phyloP scores from a whole-genome alignment of 129 eudicot species.

The Kitagawia praeruptora region DNA sequence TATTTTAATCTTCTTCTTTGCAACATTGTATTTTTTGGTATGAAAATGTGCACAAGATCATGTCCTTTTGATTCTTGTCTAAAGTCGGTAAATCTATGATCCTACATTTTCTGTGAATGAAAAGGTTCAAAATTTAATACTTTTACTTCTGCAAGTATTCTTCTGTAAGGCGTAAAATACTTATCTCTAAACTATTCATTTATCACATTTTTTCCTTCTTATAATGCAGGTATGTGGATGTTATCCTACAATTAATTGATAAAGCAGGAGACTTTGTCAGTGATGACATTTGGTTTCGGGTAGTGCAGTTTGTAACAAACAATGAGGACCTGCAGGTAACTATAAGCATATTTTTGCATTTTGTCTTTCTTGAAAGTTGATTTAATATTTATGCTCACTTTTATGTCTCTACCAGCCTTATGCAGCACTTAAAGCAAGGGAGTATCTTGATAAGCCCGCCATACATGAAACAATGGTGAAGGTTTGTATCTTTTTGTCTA shows the following conservation, averaged over 20 bases:
- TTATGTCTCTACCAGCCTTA: constrained; percentile 50
- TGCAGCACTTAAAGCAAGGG: constrained; percentile 97
- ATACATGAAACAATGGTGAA: constrained; percentile 99
- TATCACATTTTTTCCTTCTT: background rate
- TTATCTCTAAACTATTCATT: background rate
- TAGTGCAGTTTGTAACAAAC: constrained; percentile 97
- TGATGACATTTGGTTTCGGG: constrained; percentile 99
- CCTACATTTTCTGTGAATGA: background rate
- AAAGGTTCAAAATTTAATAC: background rate
- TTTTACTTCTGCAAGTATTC: background rate
- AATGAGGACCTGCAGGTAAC: constrained; percentile 96
- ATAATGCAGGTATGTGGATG: constrained; percentile 90
- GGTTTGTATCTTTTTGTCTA: constrained; percentile 39
- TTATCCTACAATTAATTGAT: constrained; percentile 94
- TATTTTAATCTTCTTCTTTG: background rate
- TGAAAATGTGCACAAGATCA: background rate
- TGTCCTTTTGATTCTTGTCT: background rate
- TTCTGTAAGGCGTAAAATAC: background rate
- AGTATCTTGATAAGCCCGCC: constrained; percentile 95
- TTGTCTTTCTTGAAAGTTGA: background rate
- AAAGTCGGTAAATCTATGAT: background rate
- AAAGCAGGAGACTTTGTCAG: constrained; percentile 99
- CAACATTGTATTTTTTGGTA: background rate
- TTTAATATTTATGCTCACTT: background rate
- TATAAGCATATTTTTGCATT: constrained; percentile 5